Evolutionary conservation across 1,139 yeast species (phyloP).

Genomic region (Pichia sp.): DNA sequence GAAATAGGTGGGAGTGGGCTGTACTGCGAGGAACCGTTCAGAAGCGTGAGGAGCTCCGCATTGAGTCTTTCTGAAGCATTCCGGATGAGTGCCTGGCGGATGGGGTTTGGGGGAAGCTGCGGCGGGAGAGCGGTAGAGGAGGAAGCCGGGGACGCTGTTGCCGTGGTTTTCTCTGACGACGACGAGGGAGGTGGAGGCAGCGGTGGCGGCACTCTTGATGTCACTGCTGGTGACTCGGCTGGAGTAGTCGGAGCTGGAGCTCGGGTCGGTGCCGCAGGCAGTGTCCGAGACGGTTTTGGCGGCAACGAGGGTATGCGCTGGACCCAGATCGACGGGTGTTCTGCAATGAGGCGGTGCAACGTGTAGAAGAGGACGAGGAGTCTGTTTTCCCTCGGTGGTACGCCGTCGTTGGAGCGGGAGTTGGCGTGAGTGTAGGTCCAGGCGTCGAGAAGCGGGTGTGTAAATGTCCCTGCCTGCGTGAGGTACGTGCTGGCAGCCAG

Average conservation of each 20-base stretch:
- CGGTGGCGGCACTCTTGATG: neutral
- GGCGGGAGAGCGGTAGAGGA: neutral
- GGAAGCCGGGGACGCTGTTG: neutral
- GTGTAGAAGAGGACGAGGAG: slow-evolving; percentile 28
- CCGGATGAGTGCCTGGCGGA: neutral
- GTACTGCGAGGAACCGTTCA: neutral
- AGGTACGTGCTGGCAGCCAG: neutral
- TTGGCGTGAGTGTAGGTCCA: neutral
- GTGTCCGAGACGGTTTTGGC: neutral
- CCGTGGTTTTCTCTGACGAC: neutral
- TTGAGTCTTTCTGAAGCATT: neutral
- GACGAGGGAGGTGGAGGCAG: neutral
- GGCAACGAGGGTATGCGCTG: neutral
- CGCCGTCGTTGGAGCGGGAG: slow-evolving; percentile 3
- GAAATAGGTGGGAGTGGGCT: neutral
- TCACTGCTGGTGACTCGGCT: neutral
- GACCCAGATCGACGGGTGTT: neutral
- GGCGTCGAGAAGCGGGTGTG: neutral
- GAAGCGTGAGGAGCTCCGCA: neutral
- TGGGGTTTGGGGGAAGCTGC: slow-evolving; percentile 7
- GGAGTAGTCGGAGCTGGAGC: neutral
- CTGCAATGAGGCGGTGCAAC: slow-evolving; percentile 32
- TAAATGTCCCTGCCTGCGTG: neutral
- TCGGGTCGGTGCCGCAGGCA: neutral
- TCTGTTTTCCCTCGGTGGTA: slow-evolving; percentile 8